Conservation (phyloP, 2,329 filamentous ascomycete genomes). For the Calonectria fujianensis region DNA sequence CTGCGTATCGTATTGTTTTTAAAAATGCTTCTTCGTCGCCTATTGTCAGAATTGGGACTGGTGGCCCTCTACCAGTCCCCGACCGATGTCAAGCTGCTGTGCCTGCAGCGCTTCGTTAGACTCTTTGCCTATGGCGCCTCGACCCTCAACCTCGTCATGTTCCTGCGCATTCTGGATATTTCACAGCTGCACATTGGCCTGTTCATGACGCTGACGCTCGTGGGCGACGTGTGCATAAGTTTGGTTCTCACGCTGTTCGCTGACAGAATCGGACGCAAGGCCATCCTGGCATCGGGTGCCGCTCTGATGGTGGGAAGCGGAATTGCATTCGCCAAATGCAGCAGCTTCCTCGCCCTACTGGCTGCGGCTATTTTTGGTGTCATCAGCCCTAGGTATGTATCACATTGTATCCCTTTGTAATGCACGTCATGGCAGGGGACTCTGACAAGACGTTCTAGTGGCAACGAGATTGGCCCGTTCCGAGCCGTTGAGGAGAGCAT, state of each 20-base stretch:
- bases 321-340: constrained; percentile 70
- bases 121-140: constrained; percentile 78
- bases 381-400: constrained; percentile 71
- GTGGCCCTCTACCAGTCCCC: constrained; percentile 50
- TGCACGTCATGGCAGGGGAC: background rate
- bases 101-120: constrained; percentile 75
- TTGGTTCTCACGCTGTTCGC: constrained; percentile 75
- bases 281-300: constrained; percentile 73
- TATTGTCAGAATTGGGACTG: constrained; percentile 52
- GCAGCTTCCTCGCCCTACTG: constrained; percentile 76
- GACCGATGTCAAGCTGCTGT: constrained; percentile 69
- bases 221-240: constrained; percentile 76
- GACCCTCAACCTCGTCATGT: constrained; percentile 74
- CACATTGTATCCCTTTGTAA: background rate
- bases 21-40: background rate
- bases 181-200: constrained; percentile 73
- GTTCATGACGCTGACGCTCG: constrained; percentile 80
- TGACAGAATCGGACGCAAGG: constrained; percentile 73
- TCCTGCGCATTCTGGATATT: constrained; percentile 70
- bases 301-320: constrained; percentile 74
- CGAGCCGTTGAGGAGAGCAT: constrained; percentile 77
- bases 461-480: constrained; percentile 79
- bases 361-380: constrained; percentile 76
- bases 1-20: background rate
- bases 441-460: constrained; percentile 60